A percentile compares a stretch with the other conserved stretches of the same genome.
Evolutionary conservation across 163 green algal genomes (phyloP).

Genomic region (Volvox carteri): DNA sequence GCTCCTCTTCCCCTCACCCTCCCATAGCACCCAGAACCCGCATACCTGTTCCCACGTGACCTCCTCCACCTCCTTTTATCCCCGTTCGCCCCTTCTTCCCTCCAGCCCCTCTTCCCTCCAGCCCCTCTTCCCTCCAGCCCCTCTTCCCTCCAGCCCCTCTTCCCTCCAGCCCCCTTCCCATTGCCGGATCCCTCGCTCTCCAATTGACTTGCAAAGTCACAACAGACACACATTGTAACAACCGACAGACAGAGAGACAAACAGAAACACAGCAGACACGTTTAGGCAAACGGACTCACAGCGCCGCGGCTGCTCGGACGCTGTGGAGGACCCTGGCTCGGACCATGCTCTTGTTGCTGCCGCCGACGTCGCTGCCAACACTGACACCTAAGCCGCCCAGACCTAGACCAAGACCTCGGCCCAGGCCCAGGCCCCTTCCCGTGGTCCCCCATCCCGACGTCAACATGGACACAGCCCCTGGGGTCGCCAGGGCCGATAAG

Average conservation of each 20-base stretch:
- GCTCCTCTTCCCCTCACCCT: too few relatives aligned
- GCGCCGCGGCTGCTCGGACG: conserved; percentile 16
- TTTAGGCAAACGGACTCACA: background rate
- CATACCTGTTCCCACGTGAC: too few relatives aligned
- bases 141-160: background rate
- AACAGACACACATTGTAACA: too few relatives aligned
- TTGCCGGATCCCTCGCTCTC: background rate
- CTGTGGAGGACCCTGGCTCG: background rate
- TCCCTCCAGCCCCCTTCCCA: background rate
- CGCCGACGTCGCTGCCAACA: background rate
- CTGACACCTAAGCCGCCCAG: background rate
- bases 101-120: background rate
- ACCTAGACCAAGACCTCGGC: too few relatives aligned
- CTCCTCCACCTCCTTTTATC: too few relatives aligned
- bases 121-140: background rate
- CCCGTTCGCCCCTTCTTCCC: background rate
- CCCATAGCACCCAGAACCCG: too few relatives aligned
- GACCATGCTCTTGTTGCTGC: background rate
- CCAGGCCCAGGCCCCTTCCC: too few relatives aligned
- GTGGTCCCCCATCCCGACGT: too few relatives aligned
- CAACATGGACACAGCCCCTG: too few relatives aligned
- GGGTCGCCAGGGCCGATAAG: too few relatives aligned
- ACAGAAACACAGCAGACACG: background rate
- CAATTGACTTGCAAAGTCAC: too few relatives aligned
- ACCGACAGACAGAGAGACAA: too few relatives aligned